Evolutionary conservation across 495 filamentous ascomycete species (phyloP).

Genomic region (Podospora bellae-mahoneyi): DNA sequence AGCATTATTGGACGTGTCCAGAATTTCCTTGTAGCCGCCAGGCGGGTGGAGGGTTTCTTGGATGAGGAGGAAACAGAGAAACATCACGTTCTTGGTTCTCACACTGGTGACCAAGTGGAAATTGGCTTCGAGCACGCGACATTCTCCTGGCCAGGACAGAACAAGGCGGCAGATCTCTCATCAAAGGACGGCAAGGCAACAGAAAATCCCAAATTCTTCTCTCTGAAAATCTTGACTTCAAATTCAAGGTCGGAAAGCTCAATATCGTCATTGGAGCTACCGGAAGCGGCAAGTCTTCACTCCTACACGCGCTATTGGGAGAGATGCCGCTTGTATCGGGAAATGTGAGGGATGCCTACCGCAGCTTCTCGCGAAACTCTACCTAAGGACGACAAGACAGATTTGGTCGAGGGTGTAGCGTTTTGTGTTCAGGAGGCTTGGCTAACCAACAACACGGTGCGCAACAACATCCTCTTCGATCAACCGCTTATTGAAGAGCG

Average conservation of each 20-base stretch:
- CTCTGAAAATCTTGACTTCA: conserved; percentile 14
- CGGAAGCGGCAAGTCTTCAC: conserved; percentile 22
- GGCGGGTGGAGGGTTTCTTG: conserved; percentile 9
- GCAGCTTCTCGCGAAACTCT: conserved; percentile 2
- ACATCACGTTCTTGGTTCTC: neutral
- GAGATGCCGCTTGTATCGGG: conserved; percentile 21
- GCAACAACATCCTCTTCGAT: conserved; percentile 46
- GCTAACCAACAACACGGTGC: conserved; percentile 41
- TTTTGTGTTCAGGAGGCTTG: conserved; percentile 38
- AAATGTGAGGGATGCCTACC: conserved; percentile 12
- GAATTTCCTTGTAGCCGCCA: conserved; percentile 5
- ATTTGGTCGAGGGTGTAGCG: conserved; percentile 9
- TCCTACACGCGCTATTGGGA: conserved; percentile 22
- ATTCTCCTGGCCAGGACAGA: conserved; percentile 9
- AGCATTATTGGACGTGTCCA: conserved; percentile 10
- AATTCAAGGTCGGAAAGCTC: conserved; percentile 12
- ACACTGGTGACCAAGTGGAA: neutral
- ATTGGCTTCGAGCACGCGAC: conserved; percentile 4
- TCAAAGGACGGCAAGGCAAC: neutral
- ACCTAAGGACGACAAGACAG: conserved; percentile 11
- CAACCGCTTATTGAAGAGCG: conserved; percentile 51
- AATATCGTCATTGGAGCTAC: conserved; percentile 17
- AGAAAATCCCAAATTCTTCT: neutral
- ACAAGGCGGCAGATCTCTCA: neutral
- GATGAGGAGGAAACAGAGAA: conserved; percentile 6